Evolutionary conservation across 768 basidiomycete genomes (phyloP).

Genomic region (Pleurotus giganteus): DNA sequence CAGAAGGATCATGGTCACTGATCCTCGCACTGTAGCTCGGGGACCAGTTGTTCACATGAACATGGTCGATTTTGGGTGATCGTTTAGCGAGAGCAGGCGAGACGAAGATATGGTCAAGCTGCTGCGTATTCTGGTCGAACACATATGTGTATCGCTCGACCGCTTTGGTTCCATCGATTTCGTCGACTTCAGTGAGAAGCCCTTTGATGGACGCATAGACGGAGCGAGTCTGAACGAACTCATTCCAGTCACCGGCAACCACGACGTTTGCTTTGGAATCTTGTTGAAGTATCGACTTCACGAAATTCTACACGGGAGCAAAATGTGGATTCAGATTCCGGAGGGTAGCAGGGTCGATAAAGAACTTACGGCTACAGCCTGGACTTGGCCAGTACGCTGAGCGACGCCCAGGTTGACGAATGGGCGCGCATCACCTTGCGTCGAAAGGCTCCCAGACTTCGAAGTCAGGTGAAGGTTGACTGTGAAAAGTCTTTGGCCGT

Average conservation of each 20-base stretch:
- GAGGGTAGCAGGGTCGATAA: not conserved
- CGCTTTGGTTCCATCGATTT: conserved; percentile 40
- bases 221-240: conserved; percentile 52
- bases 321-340: conserved; percentile 1
- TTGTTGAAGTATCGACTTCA: conserved; percentile 38
- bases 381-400: conserved; percentile 48
- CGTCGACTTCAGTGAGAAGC: conserved; percentile 49
- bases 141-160: conserved; percentile 62
- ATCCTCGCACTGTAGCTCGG: conserved; percentile 36
- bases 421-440: conserved; percentile 54
- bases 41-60: conserved; percentile 64
- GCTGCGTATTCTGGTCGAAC: conserved; percentile 57
- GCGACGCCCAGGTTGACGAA: conserved; percentile 54
- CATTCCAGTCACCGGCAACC: conserved; percentile 63
- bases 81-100: conserved; percentile 42
- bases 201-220: conserved; percentile 43
- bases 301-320: conserved; percentile 41
- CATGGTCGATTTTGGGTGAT: conserved; percentile 48
- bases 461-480: conserved; percentile 61
- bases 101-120: conserved; percentile 60
- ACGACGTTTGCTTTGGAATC: conserved; percentile 48
- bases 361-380: conserved; percentile 45
- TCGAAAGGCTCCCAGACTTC: conserved; percentile 55
- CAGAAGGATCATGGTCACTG: conserved; percentile 64
- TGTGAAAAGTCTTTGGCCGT: conserved; percentile 49